Conservation (phyloP, 164 flowering plant genomes). For the Malania oleifera region DNA sequence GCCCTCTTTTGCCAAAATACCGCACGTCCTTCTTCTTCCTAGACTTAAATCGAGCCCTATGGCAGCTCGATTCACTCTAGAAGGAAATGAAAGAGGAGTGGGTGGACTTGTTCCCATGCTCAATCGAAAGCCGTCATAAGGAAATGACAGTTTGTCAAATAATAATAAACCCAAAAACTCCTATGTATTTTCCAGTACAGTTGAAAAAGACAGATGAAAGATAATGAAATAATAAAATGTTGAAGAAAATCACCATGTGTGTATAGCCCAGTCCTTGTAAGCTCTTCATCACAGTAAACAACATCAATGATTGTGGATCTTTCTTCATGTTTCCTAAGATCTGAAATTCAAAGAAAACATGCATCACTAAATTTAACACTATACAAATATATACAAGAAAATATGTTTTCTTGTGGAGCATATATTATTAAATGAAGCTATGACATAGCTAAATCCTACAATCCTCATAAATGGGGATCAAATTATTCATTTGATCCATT, state of each 20-base stretch:
- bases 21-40: too few relatives aligned
- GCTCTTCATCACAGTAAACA: slow-evolving; percentile 65
- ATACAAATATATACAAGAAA: not conserved
- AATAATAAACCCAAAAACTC: too few relatives aligned
- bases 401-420: not conserved
- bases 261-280: slow-evolving; percentile 61
- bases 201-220: not conserved
- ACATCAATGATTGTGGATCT: slow-evolving; percentile 55
- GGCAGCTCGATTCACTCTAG: too few relatives aligned
- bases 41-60: too few relatives aligned
- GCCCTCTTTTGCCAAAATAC: too few relatives aligned
- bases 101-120: too few relatives aligned
- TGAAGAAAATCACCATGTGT: slow-evolving; percentile 43
- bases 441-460: not conserved
- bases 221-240: not conserved
- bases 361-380: not conserved
- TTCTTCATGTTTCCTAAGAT: slow-evolving; percentile 61
- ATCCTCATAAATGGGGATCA: not conserved
- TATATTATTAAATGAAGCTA: too few relatives aligned
- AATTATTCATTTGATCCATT: too few relatives aligned
- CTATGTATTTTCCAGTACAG: too few relatives aligned
- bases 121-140: too few relatives aligned
- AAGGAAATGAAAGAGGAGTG: too few relatives aligned
- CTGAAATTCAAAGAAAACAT: slow-evolving; percentile 35
- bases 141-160: too few relatives aligned